Base-by-base conservation (phyloP, 2,329 filamentous ascomycete species). In the Aspergillus novoparasiticus region DNA sequence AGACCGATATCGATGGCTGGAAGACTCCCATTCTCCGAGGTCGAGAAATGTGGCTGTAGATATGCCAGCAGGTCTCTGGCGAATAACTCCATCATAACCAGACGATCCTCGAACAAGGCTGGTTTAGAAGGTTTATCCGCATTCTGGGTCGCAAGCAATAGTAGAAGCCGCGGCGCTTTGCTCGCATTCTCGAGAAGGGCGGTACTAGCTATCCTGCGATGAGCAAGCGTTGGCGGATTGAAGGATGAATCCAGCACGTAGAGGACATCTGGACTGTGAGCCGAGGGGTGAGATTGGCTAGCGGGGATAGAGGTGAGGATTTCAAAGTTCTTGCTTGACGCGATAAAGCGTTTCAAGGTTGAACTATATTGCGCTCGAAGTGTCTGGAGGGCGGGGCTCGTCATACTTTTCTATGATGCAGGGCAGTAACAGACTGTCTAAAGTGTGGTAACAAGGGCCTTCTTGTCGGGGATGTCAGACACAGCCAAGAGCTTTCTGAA, bases 231-330 rank as follows among this genome's bases (percentile, higher is more conserved):
- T 1, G 87, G 87, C 12, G 87, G 87, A 66, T 90, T 90, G 82
- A 89, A 89, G 28, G 86, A 88, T 0, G 87, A 89, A 72, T 89
- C 87, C 53, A 89, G 80, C 60, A 90, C 86, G 75, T 87, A 87
- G 58, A 90, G 82, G n/a, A 72, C 69, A n/a, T 70, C 68, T 39
- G 74, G 70, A 57, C 54, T 64, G 46, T 57, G 57, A 53, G 56
- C 66, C 59, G 32, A 62, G 54, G 19, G 68, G 60, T 63, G 41
- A 65, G 64, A 23, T 69, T 60, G 41, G 6, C 54, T 51, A 36
- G 41, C 39, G 46, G 71, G 62, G 12, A 77, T 63, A 6, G 72
- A 71, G 51, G 71, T 69, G 43, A 78, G 60, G 45, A 77, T 59
- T 53, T 79, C 75, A 21, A 80, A 76, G 23, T 70, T 68, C 45